phyloP scores from a whole-genome alignment of 2,329 filamentous ascomycete genomes.

The Monilinia vaccinii-corymbosi region DNA sequence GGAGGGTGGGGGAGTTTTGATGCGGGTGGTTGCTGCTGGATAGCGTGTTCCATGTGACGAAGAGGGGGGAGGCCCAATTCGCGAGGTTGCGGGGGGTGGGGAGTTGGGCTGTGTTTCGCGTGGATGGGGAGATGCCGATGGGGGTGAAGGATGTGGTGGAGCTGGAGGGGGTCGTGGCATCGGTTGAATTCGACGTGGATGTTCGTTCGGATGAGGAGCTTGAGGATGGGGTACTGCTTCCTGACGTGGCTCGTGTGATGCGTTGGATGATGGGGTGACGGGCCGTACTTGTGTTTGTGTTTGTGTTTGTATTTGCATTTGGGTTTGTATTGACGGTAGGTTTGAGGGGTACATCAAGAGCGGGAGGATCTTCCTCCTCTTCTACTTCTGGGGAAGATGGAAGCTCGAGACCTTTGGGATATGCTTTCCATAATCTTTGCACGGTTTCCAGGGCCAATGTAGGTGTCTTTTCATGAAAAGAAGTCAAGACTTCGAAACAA shows the following conservation, averaged over 20 bases:
- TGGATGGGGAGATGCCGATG: conserved; percentile 15
- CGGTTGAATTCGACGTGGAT: conserved; percentile 24
- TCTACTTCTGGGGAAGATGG: conserved; percentile 33
- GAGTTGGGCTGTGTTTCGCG: conserved; percentile 18
- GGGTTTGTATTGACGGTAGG: neutral
- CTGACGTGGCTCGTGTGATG: conserved; percentile 10
- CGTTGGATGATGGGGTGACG: conserved; percentile 17
- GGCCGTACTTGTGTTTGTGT: neutral
- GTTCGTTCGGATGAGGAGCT: conserved; percentile 7
- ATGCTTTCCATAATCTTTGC: conserved; percentile 50
- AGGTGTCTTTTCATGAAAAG: conserved; percentile 62
- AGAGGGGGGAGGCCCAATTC: conserved; percentile 57
- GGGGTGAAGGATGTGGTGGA: conserved; percentile 31
- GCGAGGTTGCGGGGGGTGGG: conserved; percentile 24
- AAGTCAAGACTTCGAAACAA: conserved; percentile 81
- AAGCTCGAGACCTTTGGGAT: conserved; percentile 31
- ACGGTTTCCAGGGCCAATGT: conserved; percentile 60
- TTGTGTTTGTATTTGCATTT: neutral
- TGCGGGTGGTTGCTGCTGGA: conserved; percentile 24
- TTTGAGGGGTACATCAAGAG: neutral
- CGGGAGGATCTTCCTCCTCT: conserved; percentile 7
- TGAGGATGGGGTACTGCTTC: neutral
- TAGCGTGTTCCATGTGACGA: conserved; percentile 81
- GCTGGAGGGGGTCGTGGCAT: conserved; percentile 36
- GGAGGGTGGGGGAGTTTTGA: conserved; percentile 42